Evolutionary conservation across 1,284 basidiomycete species (phyloP).

Genomic region (Pascua guehoae): DNA sequence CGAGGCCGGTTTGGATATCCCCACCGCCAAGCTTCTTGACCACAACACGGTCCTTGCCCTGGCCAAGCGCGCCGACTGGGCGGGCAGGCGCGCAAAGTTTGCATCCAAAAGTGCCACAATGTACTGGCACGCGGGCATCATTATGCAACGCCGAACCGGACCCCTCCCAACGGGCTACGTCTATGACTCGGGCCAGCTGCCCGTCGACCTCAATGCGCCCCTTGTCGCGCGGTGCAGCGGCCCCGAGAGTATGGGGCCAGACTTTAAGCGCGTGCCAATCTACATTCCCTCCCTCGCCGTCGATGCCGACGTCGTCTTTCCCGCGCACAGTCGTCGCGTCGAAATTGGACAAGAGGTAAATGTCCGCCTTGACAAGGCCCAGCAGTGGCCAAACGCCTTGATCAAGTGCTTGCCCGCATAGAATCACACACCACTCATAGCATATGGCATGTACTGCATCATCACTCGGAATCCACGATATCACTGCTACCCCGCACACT

Average conservation of each 20-base stretch:
- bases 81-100: conserved; percentile 19
- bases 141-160: conserved; percentile 8
- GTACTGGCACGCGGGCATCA: conserved; percentile 31
- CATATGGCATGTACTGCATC: conserved; percentile 11
- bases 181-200: neutral
- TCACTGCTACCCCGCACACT: neutral
- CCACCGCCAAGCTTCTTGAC: conserved; percentile 14
- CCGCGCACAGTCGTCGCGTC: neutral
- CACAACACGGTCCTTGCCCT: conserved; percentile 24
- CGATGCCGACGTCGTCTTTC: neutral
- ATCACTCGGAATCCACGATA: neutral
- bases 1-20: conserved; percentile 11
- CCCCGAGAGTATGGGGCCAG: neutral
- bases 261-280: neutral
- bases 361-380: conserved; percentile 15
- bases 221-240: neutral
- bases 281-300: neutral
- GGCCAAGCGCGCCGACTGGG: conserved; percentile 19
- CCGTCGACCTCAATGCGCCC: conserved; percentile 1
- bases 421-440: conserved; percentile 7
- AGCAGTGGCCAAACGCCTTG: conserved; percentile 29
- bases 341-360: conserved; percentile 29
- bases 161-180: conserved; percentile 1
- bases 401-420: conserved; percentile 1
- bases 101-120: conserved; percentile 14